A percentile compares a stretch with the other conserved stretches of the same genome.
These are phyloP conservation scores for Trichoderma virens DNA, from an alignment of 495 filamentous ascomycete genomes.

Conservation along the genomic window DNA sequence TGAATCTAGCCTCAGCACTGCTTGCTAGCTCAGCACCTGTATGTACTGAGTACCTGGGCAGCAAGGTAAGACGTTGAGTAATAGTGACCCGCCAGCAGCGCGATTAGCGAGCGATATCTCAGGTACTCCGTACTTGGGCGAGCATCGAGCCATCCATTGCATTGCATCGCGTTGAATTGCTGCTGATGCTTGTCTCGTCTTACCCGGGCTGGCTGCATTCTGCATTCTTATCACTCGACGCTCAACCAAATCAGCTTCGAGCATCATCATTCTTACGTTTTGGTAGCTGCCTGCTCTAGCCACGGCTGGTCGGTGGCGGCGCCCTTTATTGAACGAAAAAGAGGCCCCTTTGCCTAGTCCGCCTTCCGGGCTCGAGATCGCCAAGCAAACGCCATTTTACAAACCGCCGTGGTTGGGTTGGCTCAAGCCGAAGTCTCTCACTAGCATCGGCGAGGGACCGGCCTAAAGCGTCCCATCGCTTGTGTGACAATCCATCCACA, in stretches of 20 bases:
- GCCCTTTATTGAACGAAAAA: not conserved
- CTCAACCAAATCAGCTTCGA: too few species aligned
- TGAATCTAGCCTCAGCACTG: too few species aligned
- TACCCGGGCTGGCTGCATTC: not conserved
- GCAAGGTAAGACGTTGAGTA: not conserved
- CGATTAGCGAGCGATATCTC: not conserved
- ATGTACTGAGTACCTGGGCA: not conserved
- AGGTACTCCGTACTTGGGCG: not conserved
- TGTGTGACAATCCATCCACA: not conserved
- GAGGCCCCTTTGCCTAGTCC: not conserved
- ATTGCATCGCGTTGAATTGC: too few species aligned
- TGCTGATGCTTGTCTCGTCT: too few species aligned
- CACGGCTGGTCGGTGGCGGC: not conserved
- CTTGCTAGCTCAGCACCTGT: too few species aligned
- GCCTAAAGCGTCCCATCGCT: not conserved
- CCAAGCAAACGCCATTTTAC: constrained; percentile 5
- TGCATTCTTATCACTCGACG: too few species aligned
- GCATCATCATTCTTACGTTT: too few species aligned
- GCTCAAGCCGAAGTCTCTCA: not conserved
- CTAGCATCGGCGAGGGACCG: constrained; percentile 5
- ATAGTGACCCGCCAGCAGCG: not conserved
- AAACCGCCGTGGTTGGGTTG: not conserved
- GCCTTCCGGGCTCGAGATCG: not conserved
- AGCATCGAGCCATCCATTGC: not conserved
- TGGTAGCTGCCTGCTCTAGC: too few species aligned